Conservation (phyloP, 345 rosid genomes). For the Theobroma cacao region DNA sequence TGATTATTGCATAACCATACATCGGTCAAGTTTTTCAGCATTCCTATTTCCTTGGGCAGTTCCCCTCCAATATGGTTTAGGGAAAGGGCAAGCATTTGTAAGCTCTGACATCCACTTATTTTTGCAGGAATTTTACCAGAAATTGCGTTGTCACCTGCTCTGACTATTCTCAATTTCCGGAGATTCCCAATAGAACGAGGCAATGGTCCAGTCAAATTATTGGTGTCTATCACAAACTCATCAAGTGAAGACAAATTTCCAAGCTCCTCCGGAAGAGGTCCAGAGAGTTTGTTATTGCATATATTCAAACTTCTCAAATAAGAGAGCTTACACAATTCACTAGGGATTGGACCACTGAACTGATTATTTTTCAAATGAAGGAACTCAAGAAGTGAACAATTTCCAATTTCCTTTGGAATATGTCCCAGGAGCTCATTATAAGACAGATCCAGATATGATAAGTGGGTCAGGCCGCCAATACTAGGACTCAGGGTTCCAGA, state of each 20-base stretch:
- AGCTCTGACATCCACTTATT: conserved; percentile 61
- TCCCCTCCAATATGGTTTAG: conserved; percentile 66
- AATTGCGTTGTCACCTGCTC: conserved; percentile 77
- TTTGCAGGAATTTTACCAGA: conserved; percentile 74
- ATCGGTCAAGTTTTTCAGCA: conserved; percentile 56
- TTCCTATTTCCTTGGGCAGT: conserved; percentile 77
- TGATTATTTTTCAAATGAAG: conserved; percentile 65
- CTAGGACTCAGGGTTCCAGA: conserved; percentile 67
- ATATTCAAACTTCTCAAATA: conserved; percentile 47
- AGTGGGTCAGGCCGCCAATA: conserved; percentile 57
- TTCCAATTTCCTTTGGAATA: conserved; percentile 75
- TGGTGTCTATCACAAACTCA: conserved; percentile 71
- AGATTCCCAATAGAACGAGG: conserved; percentile 79
- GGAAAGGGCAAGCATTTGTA: conserved; percentile 76
- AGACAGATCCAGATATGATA: conserved; percentile 62
- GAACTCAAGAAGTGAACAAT: conserved; percentile 45
- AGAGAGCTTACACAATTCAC: conserved; percentile 46
- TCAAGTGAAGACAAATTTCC: conserved; percentile 63
- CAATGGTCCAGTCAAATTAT: conserved; percentile 72
- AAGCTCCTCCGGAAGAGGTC: conserved; percentile 64
- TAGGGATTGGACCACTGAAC: conserved; percentile 59
- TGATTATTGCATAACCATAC: conserved; percentile 70
- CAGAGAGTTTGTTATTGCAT: conserved; percentile 75
- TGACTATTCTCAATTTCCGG: conserved; percentile 45
- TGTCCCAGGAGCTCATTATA: conserved; percentile 47